A percentile compares a stretch with the other conserved stretches of the same genome.
phyloP scores from a whole-genome alignment of 2,329 filamentous ascomycete species.

The Leptosphaerulina australis region DNA sequence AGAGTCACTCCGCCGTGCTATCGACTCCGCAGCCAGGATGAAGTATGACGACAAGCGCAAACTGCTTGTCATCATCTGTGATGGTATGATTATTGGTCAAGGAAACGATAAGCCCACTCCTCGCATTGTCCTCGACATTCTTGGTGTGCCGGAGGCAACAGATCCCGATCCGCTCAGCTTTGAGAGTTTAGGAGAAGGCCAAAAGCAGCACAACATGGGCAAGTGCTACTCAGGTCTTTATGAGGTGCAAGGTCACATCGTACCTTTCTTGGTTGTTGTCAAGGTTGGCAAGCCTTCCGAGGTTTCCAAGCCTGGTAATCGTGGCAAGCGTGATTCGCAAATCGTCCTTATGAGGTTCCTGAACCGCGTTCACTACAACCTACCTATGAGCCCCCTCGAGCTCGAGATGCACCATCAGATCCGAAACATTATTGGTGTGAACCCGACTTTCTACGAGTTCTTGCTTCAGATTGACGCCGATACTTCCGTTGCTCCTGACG shows the following conservation, averaged over 20 bases:
- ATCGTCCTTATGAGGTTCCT: constrained; percentile 99
- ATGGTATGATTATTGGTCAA: constrained; percentile 99
- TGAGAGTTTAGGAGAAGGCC: constrained; percentile 91
- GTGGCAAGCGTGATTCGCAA: constrained; percentile 98
- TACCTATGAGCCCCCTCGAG: constrained; percentile 93
- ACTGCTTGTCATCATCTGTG: constrained; percentile 87
- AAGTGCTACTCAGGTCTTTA: constrained; percentile 98
- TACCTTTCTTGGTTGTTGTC: constrained; percentile 94
- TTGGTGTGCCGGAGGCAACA: constrained; percentile 90
- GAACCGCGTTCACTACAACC: constrained; percentile 97
- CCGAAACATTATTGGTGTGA: constrained; percentile 97
- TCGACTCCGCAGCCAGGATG: constrained; percentile 95
- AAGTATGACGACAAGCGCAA: constrained; percentile 98
- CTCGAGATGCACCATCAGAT: constrained; percentile 99
- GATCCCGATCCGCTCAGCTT: constrained; percentile 97
- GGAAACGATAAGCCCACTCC: constrained; percentile 96
- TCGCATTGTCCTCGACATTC: constrained; percentile 93
- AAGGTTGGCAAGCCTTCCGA: constrained; percentile 91
- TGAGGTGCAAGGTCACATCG: constrained; percentile 96
- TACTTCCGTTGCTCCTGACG: constrained; percentile 88
- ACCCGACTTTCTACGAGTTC: constrained; percentile 98
- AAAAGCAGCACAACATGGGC: constrained; percentile 99
- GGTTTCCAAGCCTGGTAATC: constrained; percentile 79
- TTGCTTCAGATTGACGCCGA: constrained; percentile 97
- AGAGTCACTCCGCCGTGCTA: constrained; percentile 93